Conservation (phyloP, 768 basidiomycete genomes). For the Amanita molliuscula region DNA sequence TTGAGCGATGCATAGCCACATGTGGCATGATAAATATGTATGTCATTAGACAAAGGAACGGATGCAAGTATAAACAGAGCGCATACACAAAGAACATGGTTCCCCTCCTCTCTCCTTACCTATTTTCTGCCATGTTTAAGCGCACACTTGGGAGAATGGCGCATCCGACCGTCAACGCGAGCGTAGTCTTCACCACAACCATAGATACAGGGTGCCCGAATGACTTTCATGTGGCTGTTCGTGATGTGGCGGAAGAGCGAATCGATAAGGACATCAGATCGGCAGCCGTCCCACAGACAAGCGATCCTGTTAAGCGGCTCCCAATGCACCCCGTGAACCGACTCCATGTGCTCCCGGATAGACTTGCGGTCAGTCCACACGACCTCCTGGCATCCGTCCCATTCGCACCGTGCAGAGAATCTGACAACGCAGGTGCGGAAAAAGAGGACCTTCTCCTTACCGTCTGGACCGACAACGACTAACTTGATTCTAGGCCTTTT, state of each 20-base stretch:
- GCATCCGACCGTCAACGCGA: background rate
- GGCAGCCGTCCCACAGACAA: background rate
- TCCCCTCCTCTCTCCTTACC: too few relatives aligned
- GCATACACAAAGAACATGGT: background rate
- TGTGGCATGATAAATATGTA: background rate
- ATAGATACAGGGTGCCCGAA: background rate
- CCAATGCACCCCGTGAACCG: background rate
- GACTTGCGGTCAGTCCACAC: background rate
- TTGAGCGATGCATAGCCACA: background rate
- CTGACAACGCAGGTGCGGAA: slow-evolving; percentile 2
- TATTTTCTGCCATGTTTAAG: too few relatives aligned
- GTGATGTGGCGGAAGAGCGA: slow-evolving; percentile 3
- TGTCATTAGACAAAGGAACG: background rate
- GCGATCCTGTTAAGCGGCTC: background rate
- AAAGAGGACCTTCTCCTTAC: background rate
- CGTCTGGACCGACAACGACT: background rate
- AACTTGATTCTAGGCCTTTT: background rate
- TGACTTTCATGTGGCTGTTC: slow-evolving; percentile 1
- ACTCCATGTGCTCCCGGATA: background rate
- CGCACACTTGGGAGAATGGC: background rate
- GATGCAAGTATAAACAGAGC: too few relatives aligned
- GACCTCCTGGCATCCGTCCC: background rate
- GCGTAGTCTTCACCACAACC: background rate
- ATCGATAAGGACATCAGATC: background rate
- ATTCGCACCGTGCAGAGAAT: background rate